These are phyloP conservation scores for Chaetomium fimeti DNA, from an alignment of 495 filamentous ascomycete species.

Conservation along the genomic window DNA sequence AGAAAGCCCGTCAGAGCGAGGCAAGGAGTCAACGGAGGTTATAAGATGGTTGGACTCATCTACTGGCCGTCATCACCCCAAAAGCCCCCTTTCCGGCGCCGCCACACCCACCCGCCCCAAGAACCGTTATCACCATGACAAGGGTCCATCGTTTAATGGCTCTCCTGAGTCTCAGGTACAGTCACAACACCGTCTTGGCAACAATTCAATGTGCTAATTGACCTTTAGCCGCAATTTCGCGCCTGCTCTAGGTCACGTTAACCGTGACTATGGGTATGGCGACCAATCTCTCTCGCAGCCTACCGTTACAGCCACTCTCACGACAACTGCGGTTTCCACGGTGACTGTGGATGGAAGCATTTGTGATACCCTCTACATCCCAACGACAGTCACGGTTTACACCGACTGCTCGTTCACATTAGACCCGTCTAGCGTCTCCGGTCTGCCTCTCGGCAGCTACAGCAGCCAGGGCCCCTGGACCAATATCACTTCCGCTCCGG, in stretches of 20 bases:
- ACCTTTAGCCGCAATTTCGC: neutral
- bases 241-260: neutral
- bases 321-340: conserved; percentile 3
- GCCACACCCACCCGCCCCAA: neutral
- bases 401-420: conserved; percentile 1
- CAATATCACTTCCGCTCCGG: conserved; percentile 4
- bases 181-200: neutral
- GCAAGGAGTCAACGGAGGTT: neutral
- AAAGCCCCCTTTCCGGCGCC: neutral
- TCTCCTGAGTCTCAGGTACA: conserved; percentile 22
- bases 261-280: neutral
- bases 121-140: conserved; percentile 7
- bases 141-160: conserved; percentile 10
- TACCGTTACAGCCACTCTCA: conserved; percentile 8
- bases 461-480: conserved; percentile 16
- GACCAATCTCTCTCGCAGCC: neutral
- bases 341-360: conserved; percentile 8
- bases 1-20: too few relatives aligned
- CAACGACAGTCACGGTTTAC: conserved; percentile 19
- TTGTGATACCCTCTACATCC: neutral
- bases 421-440: neutral
- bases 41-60: conserved; percentile 9
- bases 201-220: neutral
- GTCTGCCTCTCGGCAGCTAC: neutral
- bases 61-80: neutral